Conservation (phyloP, 2,329 filamentous ascomycete species). For the Fusarium foetens region DNA sequence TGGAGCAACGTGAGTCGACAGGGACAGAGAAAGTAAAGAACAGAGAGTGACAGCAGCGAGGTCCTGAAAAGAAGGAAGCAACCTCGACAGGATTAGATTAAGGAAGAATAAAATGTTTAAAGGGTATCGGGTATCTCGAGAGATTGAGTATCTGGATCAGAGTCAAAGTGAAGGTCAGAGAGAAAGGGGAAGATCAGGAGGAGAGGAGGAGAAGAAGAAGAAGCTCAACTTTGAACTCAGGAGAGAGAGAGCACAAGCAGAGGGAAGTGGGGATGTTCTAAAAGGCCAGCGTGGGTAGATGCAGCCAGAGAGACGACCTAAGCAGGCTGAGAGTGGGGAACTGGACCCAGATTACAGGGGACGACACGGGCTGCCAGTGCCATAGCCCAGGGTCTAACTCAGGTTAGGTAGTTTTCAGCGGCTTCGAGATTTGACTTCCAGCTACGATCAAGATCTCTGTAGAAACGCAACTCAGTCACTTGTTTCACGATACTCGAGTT, state of each 20-base stretch:
- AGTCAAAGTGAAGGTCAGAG: slow-evolving; percentile 32
- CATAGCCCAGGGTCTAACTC: slow-evolving; percentile 13
- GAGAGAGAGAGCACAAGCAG: slow-evolving; percentile 33
- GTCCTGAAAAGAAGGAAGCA: slow-evolving; percentile 38
- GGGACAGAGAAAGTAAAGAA: slow-evolving; percentile 37
- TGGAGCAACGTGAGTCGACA: slow-evolving; percentile 25
- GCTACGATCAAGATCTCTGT: slow-evolving; percentile 27
- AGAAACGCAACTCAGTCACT: not conserved
- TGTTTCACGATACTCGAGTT: not conserved
- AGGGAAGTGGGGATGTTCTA: slow-evolving; percentile 39
- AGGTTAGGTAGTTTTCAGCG: slow-evolving; percentile 3
- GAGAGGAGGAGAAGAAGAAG: slow-evolving; percentile 22
- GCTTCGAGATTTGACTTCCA: slow-evolving; percentile 1
- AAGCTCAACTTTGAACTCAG: slow-evolving; percentile 37
- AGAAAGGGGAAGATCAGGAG: slow-evolving; percentile 16
- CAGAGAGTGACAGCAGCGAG: slow-evolving; percentile 39
- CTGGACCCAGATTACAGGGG: slow-evolving; percentile 8
- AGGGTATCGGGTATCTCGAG: slow-evolving; percentile 36
- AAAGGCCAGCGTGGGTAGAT: slow-evolving; percentile 46
- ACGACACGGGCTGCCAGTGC: slow-evolving; percentile 13
- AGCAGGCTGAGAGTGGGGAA: slow-evolving; percentile 31
- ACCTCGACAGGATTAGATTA: slow-evolving; percentile 45
- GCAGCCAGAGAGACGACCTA: slow-evolving; percentile 23
- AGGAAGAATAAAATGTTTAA: slow-evolving; percentile 15
- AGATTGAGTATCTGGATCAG: slow-evolving; percentile 24